Conservation (phyloP, 2,329 filamentous ascomycete genomes). For the Pseudocercospora pini-densiflorae region DNA sequence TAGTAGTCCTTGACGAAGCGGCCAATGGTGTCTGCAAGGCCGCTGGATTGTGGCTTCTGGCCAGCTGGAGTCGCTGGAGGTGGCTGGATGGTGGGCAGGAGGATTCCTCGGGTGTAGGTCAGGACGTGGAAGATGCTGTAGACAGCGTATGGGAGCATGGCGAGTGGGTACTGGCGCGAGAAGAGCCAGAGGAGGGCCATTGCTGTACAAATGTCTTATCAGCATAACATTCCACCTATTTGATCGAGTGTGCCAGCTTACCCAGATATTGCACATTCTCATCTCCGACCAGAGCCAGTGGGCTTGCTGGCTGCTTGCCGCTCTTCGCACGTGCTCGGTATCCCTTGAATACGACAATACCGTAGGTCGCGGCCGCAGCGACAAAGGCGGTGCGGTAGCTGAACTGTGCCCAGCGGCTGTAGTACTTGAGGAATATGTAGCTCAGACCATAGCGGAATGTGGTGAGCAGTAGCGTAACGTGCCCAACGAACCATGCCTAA, state of each 20-base stretch:
- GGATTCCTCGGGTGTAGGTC: constrained; percentile 91
- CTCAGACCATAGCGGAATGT: constrained; percentile 83
- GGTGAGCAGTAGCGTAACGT: constrained; percentile 81
- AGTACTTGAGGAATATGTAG: constrained; percentile 87
- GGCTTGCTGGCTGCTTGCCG: constrained; percentile 64
- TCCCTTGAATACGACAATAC: constrained; percentile 98
- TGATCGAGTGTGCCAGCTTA: constrained; percentile 55
- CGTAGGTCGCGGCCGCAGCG: constrained; percentile 88
- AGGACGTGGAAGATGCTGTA: constrained; percentile 99
- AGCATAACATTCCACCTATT: neutral
- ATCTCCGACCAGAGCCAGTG: constrained; percentile 73
- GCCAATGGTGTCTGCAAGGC: constrained; percentile 81
- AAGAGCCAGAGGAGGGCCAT: constrained; percentile 97
- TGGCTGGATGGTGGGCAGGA: constrained; percentile 84
- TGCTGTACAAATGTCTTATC: constrained; percentile 54
- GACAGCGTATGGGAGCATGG: constrained; percentile 90
- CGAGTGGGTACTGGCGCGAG: constrained; percentile 84
- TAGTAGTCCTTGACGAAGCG: constrained; percentile 98
- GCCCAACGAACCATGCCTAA: constrained; percentile 63
- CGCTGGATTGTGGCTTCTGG: constrained; percentile 63
- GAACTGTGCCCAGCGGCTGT: constrained; percentile 74
- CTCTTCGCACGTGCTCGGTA: constrained; percentile 83
- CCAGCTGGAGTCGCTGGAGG: constrained; percentile 58
- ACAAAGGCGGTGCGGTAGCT: constrained; percentile 91
- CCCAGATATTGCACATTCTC: constrained; percentile 98